Percentiles rank a stretch among this genome's conserved stretches.
phyloP scores from a whole-genome alignment of 768 basidiomycete genomes.

The Tricholoma flavovirens region DNA sequence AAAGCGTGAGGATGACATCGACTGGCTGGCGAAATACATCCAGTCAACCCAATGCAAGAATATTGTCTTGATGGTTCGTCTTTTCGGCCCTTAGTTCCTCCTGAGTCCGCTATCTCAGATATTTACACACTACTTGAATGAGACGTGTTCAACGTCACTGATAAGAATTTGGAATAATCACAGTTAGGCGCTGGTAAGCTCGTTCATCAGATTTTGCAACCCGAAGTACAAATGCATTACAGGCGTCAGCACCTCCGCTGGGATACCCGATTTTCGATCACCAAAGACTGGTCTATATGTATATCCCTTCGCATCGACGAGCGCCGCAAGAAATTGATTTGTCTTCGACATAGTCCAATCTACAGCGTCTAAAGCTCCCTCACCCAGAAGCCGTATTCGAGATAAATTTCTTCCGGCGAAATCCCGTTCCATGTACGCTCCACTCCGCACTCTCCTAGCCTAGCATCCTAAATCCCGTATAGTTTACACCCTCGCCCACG shows the following conservation, averaged over 20 bases:
- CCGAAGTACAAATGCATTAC: background rate
- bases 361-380: conserved; percentile 74
- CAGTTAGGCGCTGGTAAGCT: conserved; percentile 65
- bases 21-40: conserved; percentile 59
- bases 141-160: background rate
- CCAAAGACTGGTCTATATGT: conserved; percentile 75
- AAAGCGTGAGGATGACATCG: conserved; percentile 25
- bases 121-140: background rate
- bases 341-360: conserved; percentile 51
- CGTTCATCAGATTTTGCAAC: background rate
- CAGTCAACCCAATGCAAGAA: conserved; percentile 61
- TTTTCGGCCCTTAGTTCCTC: conserved; percentile 1
- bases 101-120: background rate
- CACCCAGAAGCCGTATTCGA: conserved; percentile 96
- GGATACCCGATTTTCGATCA: conserved; percentile 87
- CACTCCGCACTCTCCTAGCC: background rate
- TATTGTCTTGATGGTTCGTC: conserved; percentile 66
- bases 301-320: conserved; percentile 13
- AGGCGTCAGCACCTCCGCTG: conserved; percentile 77
- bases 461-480: background rate
- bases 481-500: conserved; percentile 91
- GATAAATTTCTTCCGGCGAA: conserved; percentile 74
- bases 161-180: conserved; percentile 1
- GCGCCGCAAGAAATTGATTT: background rate
- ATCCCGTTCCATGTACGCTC: conserved; percentile 71